Evolutionary conservation across 495 filamentous ascomycete species (phyloP).

Genomic region (Hapsidospora chrysogenum): DNA sequence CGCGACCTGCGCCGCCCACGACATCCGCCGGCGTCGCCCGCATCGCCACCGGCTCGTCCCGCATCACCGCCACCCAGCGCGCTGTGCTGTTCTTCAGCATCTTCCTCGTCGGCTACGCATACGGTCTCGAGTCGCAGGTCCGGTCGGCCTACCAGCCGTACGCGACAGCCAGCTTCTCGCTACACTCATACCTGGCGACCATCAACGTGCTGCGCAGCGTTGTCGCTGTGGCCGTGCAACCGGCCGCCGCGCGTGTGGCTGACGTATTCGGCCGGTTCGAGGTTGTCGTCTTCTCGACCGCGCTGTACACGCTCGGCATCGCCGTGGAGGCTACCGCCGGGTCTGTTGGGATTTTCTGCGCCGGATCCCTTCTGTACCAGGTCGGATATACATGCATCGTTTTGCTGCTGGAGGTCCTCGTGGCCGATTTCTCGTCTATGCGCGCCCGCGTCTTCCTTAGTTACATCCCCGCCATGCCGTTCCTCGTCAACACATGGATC

Average conservation of each 20-base stretch:
- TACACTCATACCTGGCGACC: slow-evolving; percentile 40
- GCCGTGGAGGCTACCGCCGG: slow-evolving; percentile 16
- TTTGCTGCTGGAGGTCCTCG: slow-evolving; percentile 42
- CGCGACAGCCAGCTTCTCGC: slow-evolving; percentile 35
- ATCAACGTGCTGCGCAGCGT: slow-evolving; percentile 38
- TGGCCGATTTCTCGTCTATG: slow-evolving; percentile 48
- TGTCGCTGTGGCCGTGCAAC: slow-evolving; percentile 27
- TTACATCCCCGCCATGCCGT: slow-evolving; percentile 42
- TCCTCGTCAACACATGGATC: slow-evolving; percentile 42
- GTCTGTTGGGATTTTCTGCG: slow-evolving; percentile 23
- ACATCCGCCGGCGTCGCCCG: slow-evolving; percentile 1
- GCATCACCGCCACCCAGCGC: background rate
- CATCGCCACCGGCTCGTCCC: slow-evolving; percentile 1
- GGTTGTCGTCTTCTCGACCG: slow-evolving; percentile 17
- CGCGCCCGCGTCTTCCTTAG: slow-evolving; percentile 43
- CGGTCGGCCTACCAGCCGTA: slow-evolving; percentile 25
- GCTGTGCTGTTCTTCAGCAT: slow-evolving; percentile 8
- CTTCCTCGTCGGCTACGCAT: slow-evolving; percentile 27
- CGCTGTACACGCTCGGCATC: slow-evolving; percentile 19
- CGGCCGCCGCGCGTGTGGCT: slow-evolving; percentile 25
- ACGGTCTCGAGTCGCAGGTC: slow-evolving; percentile 28
- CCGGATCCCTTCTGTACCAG: slow-evolving; percentile 31
- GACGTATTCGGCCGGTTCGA: slow-evolving; percentile 26
- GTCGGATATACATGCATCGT: slow-evolving; percentile 33
- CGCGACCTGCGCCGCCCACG: background rate